phyloP scores from a whole-genome alignment of 139 green algal species.

The Volvox reticuliferus region DNA sequence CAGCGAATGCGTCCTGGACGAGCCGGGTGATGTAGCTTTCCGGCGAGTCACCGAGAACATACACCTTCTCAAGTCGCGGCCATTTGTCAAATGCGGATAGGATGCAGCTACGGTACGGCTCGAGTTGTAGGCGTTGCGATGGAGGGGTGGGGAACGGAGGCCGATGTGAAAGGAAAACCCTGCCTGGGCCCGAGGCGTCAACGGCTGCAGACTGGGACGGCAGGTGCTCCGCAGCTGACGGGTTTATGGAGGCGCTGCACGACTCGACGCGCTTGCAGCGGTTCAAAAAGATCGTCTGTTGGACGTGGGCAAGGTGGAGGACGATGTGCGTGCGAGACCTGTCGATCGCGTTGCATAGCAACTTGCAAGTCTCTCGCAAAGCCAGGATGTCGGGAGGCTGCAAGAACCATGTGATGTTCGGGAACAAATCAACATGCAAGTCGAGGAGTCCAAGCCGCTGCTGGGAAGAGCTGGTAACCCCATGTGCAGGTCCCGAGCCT shows the following conservation, averaged over 20 bases:
- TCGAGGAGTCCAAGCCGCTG: not conserved
- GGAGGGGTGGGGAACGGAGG: not conserved
- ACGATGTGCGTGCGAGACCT: not conserved
- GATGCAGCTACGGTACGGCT: constrained; percentile 4
- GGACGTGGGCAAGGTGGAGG: constrained; percentile 11
- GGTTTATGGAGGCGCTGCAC: not conserved
- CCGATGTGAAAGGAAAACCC: too few species aligned
- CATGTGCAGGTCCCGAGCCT: not conserved
- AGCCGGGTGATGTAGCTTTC: constrained; percentile 7
- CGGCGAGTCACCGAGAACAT: constrained; percentile 9
- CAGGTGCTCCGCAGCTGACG: too few species aligned
- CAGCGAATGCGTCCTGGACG: constrained; percentile 23
- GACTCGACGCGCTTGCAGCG: not conserved
- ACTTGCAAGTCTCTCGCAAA: not conserved
- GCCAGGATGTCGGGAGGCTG: not conserved
- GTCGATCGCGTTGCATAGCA: not conserved
- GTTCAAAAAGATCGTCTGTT: constrained; percentile 15
- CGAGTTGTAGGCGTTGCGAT: not conserved
- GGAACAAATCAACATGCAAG: not conserved
- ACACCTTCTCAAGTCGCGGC: not conserved
- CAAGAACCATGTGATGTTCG: not conserved
- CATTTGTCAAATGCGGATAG: constrained; percentile 28
- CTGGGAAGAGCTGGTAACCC: not conserved
- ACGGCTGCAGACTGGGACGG: too few species aligned
- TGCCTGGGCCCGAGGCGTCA: too few species aligned